Conservation (phyloP, 140 eudicot species). For the Cichorium intybus region DNA sequence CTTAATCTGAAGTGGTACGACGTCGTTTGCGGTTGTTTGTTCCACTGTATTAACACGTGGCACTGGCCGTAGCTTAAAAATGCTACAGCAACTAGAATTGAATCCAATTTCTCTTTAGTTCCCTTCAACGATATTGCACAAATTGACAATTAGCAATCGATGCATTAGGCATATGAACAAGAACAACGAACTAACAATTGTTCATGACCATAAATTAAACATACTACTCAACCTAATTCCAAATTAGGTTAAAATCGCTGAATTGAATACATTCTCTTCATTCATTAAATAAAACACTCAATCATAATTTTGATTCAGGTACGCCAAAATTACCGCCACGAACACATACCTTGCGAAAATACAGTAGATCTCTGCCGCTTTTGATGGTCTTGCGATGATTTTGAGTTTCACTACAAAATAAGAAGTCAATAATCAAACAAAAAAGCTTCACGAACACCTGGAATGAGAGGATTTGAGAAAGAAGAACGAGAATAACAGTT, state of each 20-base stretch:
- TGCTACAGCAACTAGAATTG: neutral
- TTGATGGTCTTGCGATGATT: neutral
- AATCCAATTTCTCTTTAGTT: neutral
- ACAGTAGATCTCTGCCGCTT: neutral
- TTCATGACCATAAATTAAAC: neutral
- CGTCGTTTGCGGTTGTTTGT: neutral
- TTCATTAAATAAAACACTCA: neutral
- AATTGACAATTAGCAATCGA: neutral
- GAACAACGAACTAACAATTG: neutral
- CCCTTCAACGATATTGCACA: neutral
- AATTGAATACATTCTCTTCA: neutral
- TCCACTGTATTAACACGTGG: neutral
- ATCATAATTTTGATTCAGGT: neutral
- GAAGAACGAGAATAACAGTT: neutral
- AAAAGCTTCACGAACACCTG: neutral
- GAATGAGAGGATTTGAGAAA: neutral
- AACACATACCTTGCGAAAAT: neutral
- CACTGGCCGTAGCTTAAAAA: neutral
- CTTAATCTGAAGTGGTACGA: neutral
- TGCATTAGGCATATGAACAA: neutral
- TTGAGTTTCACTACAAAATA: neutral
- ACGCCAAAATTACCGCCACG: neutral
- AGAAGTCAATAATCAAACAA: neutral
- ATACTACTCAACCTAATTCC: neutral
- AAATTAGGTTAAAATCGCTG: neutral